Conservation (phyloP, 116 monocot species). For the Phalaenopsis hybrid region DNA sequence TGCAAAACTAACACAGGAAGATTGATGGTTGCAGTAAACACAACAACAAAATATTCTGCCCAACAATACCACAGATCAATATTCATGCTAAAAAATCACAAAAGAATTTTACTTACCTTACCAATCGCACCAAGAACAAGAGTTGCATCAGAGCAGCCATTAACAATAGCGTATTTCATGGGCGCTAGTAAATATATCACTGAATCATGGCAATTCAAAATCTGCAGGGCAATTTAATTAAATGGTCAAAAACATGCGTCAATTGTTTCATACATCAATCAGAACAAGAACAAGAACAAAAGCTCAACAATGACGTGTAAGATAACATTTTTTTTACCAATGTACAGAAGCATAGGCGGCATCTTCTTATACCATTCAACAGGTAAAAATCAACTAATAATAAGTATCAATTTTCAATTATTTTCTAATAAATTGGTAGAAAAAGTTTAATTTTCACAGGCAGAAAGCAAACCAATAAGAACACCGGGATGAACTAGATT, state of each 20-base stretch:
- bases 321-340: not conserved
- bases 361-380: not conserved
- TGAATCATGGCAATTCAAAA: slow-evolving; percentile 90
- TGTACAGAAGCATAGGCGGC: not conserved
- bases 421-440: not conserved
- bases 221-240: slow-evolving; percentile 37
- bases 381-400: not conserved
- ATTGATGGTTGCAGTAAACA: not conserved
- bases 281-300: not conserved
- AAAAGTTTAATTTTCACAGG: not conserved
- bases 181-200: slow-evolving; percentile 91
- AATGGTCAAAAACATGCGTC: not conserved
- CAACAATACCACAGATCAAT: not conserved
- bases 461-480: not conserved
- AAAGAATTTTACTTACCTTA: slow-evolving; percentile 45
- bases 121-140: slow-evolving; percentile 90
- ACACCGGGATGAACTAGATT: not conserved
- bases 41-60: not conserved
- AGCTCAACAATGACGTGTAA: not conserved
- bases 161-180: slow-evolving; percentile 78
- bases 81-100: not conserved
- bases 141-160: slow-evolving; percentile 97
- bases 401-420: not conserved
- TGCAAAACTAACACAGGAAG: not conserved
- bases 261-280: not conserved